phyloP scores from a whole-genome alignment of 192 early-diverging fungal species.

The Hyaloraphidium curvatum region DNA sequence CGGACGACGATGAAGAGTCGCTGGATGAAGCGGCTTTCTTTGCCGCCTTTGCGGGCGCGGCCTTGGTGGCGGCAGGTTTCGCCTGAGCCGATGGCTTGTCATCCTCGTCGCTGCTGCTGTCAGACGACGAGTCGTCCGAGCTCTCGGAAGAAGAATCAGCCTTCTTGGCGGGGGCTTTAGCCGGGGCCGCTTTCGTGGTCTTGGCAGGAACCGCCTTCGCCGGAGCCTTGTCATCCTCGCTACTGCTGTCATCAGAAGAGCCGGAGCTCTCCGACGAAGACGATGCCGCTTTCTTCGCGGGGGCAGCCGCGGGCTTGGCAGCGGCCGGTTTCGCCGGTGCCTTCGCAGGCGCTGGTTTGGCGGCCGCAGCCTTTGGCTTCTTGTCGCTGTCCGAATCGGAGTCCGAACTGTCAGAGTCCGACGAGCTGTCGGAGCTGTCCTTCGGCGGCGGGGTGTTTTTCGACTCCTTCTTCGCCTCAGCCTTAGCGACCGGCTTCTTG shows the following conservation, averaged over 20 bases:
- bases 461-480: constrained; percentile 7
- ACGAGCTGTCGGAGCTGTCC: constrained; percentile 11
- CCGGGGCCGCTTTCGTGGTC: background rate
- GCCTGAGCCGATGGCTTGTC: constrained; percentile 12
- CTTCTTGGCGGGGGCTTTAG: constrained; percentile 16
- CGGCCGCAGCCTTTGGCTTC: constrained; percentile 8
- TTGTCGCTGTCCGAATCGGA: constrained; percentile 23
- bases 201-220: background rate
- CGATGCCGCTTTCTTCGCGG: constrained; percentile 11
- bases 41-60: constrained; percentile 17
- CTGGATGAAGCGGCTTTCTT: no score
- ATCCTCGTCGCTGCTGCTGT: constrained; percentile 12
- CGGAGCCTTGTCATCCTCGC: constrained; percentile 13
- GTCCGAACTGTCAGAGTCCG: constrained; percentile 14
- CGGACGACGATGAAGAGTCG: no score
- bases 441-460: constrained; percentile 12
- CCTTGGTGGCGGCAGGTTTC: constrained; percentile 21
- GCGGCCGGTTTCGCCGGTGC: constrained; percentile 4
- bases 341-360: constrained; percentile 5
- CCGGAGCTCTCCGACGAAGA: no score
- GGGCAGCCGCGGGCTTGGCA: constrained; percentile 15
- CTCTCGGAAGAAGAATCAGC: constrained; percentile 10
- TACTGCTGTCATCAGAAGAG: constrained; percentile 6
- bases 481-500: constrained; percentile 6
- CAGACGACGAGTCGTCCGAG: constrained; percentile 13